Percentiles rank a stretch among this genome's conserved stretches.
These are phyloP conservation scores for Solanum medicagineum DNA, from an alignment of 257 asterid genomes.

Conservation along the genomic window DNA sequence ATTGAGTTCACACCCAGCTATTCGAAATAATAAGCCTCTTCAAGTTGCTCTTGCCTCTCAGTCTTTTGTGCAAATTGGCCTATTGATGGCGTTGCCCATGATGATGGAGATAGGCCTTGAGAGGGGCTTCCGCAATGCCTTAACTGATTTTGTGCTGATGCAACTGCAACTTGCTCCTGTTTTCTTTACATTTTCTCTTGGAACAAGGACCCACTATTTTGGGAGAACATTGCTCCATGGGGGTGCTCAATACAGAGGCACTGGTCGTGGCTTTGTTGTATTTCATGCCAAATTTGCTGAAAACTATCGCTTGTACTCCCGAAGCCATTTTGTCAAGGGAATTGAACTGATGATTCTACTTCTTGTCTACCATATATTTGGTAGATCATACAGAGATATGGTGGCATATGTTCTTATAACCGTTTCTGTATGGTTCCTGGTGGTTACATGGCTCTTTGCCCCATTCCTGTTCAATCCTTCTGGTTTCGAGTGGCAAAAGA, in stretches of 20 bases:
- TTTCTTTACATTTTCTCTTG: constrained; percentile 84
- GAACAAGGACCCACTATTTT: constrained; percentile 80
- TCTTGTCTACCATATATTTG: constrained; percentile 86
- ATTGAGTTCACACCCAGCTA: constrained; percentile 64
- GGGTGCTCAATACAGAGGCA: constrained; percentile 82
- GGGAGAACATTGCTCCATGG: constrained; percentile 95
- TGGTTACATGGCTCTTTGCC: constrained; percentile 92
- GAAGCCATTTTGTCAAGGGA: constrained; percentile 92
- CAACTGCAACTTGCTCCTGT: constrained; percentile 91
- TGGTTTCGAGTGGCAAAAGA: constrained; percentile 94
- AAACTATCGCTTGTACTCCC: constrained; percentile 69
- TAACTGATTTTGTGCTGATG: constrained; percentile 84
- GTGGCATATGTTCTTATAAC: constrained; percentile 64
- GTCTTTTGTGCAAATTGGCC: constrained; percentile 82
- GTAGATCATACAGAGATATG: constrained; percentile 46
- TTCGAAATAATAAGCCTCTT: constrained; percentile 80
- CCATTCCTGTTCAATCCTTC: constrained; percentile 94
- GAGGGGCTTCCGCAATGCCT: constrained; percentile 72
- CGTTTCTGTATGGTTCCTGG: constrained; percentile 80
- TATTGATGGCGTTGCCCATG: constrained; percentile 95
- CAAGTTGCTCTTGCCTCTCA: constrained; percentile 99
- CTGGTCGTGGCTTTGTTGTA: constrained; percentile 94
- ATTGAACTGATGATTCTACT: constrained; percentile 78
- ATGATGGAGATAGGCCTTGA: constrained; percentile 99
- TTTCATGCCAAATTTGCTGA: constrained; percentile 90